Evolutionary conservation across 139 green algal species (phyloP), one percentile per base, ranked within the genome.

Genomic region (Chlorella ohadii): DNA sequence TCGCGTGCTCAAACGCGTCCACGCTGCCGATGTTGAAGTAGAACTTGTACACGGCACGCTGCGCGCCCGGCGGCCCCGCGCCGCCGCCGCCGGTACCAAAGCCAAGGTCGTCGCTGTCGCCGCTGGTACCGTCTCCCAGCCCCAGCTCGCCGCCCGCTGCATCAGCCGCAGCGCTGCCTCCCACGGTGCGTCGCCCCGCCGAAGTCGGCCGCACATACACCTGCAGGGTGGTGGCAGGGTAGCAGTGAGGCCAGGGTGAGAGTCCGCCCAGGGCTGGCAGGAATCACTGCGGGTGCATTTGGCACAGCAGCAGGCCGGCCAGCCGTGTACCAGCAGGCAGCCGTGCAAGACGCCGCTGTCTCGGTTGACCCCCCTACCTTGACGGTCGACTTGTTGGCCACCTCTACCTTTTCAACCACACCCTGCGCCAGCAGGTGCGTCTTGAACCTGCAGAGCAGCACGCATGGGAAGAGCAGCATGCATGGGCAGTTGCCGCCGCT

Each of bases 11-110:
- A 88, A 99, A 99, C 36, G 90, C 89, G 73, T 99, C 97, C 23
- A 98, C 90, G 67, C 85, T 94, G 65, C 97, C 97, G n/a, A 99
- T 98, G 87, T 98, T 95, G 91, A 99, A 99, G 88, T 90, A 97
- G 89, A 94, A 99, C 72, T 91, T 92, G 87, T 94, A 94, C 41
- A 85, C 79, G 28, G 73, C 59, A 23, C 41, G 71, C 4, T 57
- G 66, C 34, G 33, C 56, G 39, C 84, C 55, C 41, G 22, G 20
- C 20, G 33, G 27, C 34, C 65, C 77, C 17, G 51, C 39, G 34
- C 47, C 47, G 66, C 17, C 6, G 65, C 12, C 23, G 41, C 15
- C n/a, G n/a, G n/a, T n/a, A 51, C 66, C 33, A 5, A 22, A 13
- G 19, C 51, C 33, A 22, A 77, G 23, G 23, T 57, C 51, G 66